phyloP scores from a whole-genome alignment of 1,139 yeast species.

The Meyerozyma smithsonii region DNA sequence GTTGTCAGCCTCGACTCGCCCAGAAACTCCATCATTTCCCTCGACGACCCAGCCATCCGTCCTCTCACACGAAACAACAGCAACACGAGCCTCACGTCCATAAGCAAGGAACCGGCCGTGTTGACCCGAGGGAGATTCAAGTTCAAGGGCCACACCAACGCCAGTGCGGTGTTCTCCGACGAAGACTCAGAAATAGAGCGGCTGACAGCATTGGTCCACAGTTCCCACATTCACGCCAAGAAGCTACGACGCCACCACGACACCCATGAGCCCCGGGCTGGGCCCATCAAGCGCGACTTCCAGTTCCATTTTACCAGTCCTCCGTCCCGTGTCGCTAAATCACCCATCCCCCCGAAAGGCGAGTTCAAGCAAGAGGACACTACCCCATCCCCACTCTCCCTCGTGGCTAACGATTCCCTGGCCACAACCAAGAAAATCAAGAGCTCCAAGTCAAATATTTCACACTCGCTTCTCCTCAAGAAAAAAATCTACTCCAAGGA shows the following conservation, averaged over 20 bases:
- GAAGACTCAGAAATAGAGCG: slow-evolving; percentile 33
- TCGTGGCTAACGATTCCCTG: slow-evolving; percentile 5
- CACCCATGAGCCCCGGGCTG: slow-evolving; percentile 7
- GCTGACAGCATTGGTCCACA: slow-evolving; percentile 13
- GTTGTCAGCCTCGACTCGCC: slow-evolving; percentile 12
- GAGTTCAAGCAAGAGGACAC: slow-evolving; percentile 11
- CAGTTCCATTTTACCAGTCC: slow-evolving; percentile 25
- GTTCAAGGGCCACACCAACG: slow-evolving; percentile 1
- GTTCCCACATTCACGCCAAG: slow-evolving; percentile 15
- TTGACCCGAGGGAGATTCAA: slow-evolving; percentile 5
- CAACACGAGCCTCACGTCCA: slow-evolving; percentile 10
- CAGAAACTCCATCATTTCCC: slow-evolving; percentile 12
- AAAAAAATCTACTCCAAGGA: slow-evolving; percentile 36
- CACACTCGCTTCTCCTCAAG: slow-evolving; percentile 24
- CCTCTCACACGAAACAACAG: slow-evolving; percentile 12
- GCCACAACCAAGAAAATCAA: slow-evolving; percentile 8
- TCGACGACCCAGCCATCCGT: slow-evolving; percentile 10
- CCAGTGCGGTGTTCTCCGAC: slow-evolving; percentile 27
- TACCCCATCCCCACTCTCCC: slow-evolving; percentile 21
- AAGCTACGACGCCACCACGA: slow-evolving; percentile 8
- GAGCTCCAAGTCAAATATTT: slow-evolving; percentile 9
- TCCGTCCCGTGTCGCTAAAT: background rate
- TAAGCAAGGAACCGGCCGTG: slow-evolving; percentile 1
- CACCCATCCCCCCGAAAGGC: slow-evolving; percentile 1
- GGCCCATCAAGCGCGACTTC: slow-evolving; percentile 24